phyloP scores from a whole-genome alignment of 2,329 filamentous ascomycete genomes.

The Xylaria digitata region DNA sequence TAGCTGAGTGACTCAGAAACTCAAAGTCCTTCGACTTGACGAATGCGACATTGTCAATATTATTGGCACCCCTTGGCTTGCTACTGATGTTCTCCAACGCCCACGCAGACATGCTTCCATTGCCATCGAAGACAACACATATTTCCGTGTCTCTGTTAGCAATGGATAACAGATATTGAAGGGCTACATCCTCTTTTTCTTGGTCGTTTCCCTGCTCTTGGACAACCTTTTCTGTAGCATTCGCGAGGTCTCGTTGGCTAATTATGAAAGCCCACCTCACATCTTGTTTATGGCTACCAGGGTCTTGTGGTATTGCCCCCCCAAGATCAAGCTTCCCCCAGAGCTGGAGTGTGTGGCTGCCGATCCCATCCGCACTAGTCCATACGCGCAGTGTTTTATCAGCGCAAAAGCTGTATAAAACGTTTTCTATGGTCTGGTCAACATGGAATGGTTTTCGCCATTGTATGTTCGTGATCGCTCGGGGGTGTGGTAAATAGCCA shows the following conservation, averaged over 20 bases:
- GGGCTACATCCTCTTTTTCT: constrained; percentile 74
- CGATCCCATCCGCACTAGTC: constrained; percentile 79
- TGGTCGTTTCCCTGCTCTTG: constrained; percentile 66
- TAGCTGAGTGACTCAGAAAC: constrained; percentile 52
- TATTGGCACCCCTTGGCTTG: constrained; percentile 71
- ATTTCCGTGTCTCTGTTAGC: constrained; percentile 89
- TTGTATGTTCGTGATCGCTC: constrained; percentile 81
- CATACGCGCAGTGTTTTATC: constrained; percentile 87
- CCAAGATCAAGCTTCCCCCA: constrained; percentile 85
- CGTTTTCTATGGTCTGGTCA: constrained; percentile 84
- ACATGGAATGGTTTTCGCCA: constrained; percentile 84
- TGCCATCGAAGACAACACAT: constrained; percentile 84
- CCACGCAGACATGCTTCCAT: constrained; percentile 90
- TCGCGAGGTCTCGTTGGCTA: constrained; percentile 81
- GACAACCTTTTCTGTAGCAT: constrained; percentile 80
- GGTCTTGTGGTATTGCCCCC: constrained; percentile 70
- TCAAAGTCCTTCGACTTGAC: constrained; percentile 69
- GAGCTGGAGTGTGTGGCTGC: constrained; percentile 77
- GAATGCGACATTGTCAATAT: constrained; percentile 88
- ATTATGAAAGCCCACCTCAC: constrained; percentile 82
- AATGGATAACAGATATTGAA: constrained; percentile 87
- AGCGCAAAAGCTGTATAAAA: constrained; percentile 87
- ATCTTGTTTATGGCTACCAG: constrained; percentile 44
- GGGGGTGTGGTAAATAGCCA: constrained; percentile 87
- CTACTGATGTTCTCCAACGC: constrained; percentile 87